Base-by-base conservation (phyloP, 306 rosid genomes). In the Vigna mungo region DNA sequence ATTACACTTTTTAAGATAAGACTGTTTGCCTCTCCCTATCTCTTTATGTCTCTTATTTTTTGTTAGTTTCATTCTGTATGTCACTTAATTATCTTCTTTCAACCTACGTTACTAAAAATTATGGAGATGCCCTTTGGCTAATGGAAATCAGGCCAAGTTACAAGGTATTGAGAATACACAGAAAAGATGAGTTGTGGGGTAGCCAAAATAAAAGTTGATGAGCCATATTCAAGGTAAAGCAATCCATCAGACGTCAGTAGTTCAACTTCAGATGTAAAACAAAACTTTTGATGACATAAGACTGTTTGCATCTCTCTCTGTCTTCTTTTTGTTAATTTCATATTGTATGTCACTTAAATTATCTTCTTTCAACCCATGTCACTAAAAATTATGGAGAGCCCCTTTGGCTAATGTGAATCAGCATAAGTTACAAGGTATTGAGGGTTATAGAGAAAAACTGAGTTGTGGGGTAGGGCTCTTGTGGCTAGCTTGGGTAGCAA, bases 401-500 rank as follows among this genome's bases (percentile, higher is more conserved):
- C 84, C 36, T 69, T 55, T 61, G 66, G 80, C 76, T 68, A 60
- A 39, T 63, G 80, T 82, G 32, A 39, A 58, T 68, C 72, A 48
- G 82, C 83, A 75, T 30, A 75, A 78, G 64, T 74, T 74, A 78
- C 34, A 55, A 41, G 66, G 49, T 37, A 34, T 73, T 68, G 73
- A 37, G 64, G 88, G 60, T 60, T 81, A 46, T 39, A 65, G 68
- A 61, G 74, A 79, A 77, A 72, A 83, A 58, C 65, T 43, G 74
- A 49, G 37, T 61, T 34, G 43, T 65, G 68, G 73, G 46, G 32
- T 27, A 54, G 81, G 72, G 41, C 18, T 78, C 68, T 79, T 64
- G 83, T 68, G 86, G 81, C 86, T 84, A 85, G 63, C 74, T 66
- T 75, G 34, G 34, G 34, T 30, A 30, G 34, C 34, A 4, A 30